Evolutionary conservation across 2,329 filamentous ascomycete genomes (phyloP).

Genomic region (Exophiala sp.): DNA sequence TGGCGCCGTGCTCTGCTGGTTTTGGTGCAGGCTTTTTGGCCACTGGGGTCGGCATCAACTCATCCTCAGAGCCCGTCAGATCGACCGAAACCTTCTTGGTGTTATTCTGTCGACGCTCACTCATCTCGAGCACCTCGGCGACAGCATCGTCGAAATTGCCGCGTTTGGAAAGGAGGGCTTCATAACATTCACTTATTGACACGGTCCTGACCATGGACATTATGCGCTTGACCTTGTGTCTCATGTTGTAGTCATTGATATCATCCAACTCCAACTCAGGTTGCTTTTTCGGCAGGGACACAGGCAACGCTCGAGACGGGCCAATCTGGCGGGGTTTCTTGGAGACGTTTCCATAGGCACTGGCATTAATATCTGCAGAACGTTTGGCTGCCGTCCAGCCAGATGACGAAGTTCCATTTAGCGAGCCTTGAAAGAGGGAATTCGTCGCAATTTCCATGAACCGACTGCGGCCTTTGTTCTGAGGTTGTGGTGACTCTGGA

Average conservation of each 20-base stretch:
- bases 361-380: slow-evolving; percentile 42
- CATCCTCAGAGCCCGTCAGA: slow-evolving; percentile 39
- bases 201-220: slow-evolving; percentile 43
- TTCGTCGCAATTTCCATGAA: slow-evolving; percentile 43
- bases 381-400: slow-evolving; percentile 34
- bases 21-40: slow-evolving; percentile 32
- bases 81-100: slow-evolving; percentile 28
- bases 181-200: slow-evolving; percentile 44
- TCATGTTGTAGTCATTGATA: slow-evolving; percentile 46
- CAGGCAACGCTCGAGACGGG: slow-evolving; percentile 44
- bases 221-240: slow-evolving; percentile 50
- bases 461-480: slow-evolving; percentile 30
- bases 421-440: slow-evolving; percentile 39
- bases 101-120: slow-evolving; percentile 31
- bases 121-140: slow-evolving; percentile 40
- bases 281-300: slow-evolving; percentile 24
- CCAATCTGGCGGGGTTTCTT: slow-evolving; percentile 40
- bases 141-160: slow-evolving; percentile 54
- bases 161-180: slow-evolving; percentile 46
- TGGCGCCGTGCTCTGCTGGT: slow-evolving; percentile 25
- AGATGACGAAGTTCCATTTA: slow-evolving; percentile 15
- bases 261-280: slow-evolving; percentile 43
- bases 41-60: slow-evolving; percentile 34
- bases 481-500: slow-evolving; percentile 37
- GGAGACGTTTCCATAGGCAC: slow-evolving; percentile 34